Conservation (phyloP, 192 early-diverging fungal species). For the Podila epicladia region DNA sequence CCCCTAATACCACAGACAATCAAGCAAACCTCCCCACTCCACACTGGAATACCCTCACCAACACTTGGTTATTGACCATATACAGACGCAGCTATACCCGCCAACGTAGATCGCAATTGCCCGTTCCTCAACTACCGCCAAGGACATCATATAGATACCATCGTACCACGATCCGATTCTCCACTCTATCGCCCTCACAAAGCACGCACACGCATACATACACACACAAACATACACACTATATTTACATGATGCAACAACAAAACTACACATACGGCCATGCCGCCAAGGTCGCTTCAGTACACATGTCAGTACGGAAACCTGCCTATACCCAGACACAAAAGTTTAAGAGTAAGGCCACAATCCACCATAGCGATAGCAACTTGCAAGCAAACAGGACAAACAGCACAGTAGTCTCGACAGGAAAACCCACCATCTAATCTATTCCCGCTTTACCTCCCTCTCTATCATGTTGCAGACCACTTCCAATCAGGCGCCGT, state of each 20-base stretch:
- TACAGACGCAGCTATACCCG: not conserved
- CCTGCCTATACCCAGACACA: conserved; percentile 41
- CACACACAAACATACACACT: conserved; percentile 1
- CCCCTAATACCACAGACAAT: not conserved
- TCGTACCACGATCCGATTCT: not conserved
- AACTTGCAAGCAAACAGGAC: too few relatives aligned
- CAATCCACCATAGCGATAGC: too few relatives aligned
- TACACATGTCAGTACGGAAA: conserved; percentile 21
- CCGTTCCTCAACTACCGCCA: not conserved
- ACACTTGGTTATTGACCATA: not conserved
- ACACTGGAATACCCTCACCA: too few relatives aligned
- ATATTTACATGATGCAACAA: conserved; percentile 26
- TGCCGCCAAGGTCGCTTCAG: conserved; percentile 17
- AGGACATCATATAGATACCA: not conserved
- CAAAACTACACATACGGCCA: conserved; percentile 31
- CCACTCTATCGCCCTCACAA: not conserved
- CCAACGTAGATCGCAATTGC: not conserved
- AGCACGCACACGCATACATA: not conserved
- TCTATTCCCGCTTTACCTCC: not conserved
- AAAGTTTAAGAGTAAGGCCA: conserved; percentile 45
- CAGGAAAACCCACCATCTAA: not conserved
- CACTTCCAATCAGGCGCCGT: conserved; percentile 71
- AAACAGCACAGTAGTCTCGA: too few relatives aligned
- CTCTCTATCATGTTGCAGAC: conserved; percentile 38
- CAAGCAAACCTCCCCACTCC: not conserved